A percentile compares a stretch with the other conserved stretches of the same genome.
These are phyloP conservation scores for Paraleonurus japonicus DNA, from an alignment of 257 asterid genomes.

Conservation along the genomic window DNA sequence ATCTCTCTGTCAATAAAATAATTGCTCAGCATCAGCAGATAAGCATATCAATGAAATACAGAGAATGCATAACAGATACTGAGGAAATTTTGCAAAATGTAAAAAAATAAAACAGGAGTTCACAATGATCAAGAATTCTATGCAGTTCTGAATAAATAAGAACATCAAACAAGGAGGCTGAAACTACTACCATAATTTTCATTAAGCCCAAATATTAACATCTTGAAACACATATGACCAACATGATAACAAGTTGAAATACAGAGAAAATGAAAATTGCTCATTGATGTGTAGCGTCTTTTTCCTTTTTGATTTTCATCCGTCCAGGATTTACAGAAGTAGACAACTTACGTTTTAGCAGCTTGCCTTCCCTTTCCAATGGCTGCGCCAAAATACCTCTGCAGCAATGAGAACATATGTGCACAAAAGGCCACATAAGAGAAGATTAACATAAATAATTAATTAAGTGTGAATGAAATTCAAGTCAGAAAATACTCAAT, in stretches of 20 bases:
- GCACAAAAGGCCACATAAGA: not conserved
- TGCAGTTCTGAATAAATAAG: not conserved
- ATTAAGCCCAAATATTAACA: conserved; percentile 11
- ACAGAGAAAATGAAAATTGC: not conserved
- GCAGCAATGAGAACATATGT: conserved; percentile 15
- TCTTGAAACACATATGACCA: not conserved
- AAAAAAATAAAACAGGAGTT: not conserved
- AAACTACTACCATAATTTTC: not conserved
- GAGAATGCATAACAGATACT: conserved; percentile 1
- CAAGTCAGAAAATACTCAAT: conserved; percentile 9
- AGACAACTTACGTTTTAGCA: conserved; percentile 81
- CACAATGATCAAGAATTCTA: not conserved
- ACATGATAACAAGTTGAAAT: not conserved
- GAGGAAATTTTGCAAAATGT: not conserved
- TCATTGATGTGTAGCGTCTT: not conserved
- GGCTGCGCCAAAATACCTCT: conserved; percentile 95
- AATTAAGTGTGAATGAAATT: not conserved
- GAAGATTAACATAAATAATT: not conserved
- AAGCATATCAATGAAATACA: conserved; percentile 3
- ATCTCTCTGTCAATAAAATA: conserved; percentile 59
- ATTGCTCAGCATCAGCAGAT: conserved; percentile 23
- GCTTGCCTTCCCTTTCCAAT: conserved; percentile 98
- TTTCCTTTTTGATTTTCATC: not conserved
- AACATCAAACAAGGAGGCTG: not conserved
- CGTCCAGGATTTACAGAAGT: not conserved